A percentile compares a stretch with the other conserved stretches of the same genome.
Conservation (phyloP, 768 basidiomycete genomes). For the Lactarius hatsudake region DNA sequence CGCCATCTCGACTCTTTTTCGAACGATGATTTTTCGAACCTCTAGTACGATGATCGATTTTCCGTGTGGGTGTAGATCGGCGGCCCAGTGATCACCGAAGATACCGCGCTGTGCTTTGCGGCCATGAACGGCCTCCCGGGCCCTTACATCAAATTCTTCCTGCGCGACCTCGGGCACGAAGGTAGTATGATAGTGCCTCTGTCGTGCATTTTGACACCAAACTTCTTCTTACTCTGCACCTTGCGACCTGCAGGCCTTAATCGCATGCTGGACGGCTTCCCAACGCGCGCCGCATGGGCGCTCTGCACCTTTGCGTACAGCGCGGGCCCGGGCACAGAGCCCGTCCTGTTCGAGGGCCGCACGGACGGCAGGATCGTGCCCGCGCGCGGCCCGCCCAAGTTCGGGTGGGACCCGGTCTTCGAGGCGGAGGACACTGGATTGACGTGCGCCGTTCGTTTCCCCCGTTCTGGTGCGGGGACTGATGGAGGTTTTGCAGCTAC, state of each 20-base stretch:
- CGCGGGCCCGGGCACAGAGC: slow-evolving; percentile 74
- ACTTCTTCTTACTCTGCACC: no score
- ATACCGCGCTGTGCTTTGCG: slow-evolving; percentile 90
- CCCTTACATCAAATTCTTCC: slow-evolving; percentile 95
- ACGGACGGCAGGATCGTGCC: slow-evolving; percentile 90
- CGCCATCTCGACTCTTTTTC: neutral
- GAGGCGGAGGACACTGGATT: slow-evolving; percentile 69
- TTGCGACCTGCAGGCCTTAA: slow-evolving; percentile 59
- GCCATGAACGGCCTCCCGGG: slow-evolving; percentile 91
- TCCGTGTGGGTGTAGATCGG: slow-evolving; percentile 34
- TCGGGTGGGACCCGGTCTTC: slow-evolving; percentile 93
- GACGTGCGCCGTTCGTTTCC: slow-evolving; percentile 53
- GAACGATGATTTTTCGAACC: neutral
- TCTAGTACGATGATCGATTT: neutral
- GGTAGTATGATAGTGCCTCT: slow-evolving; percentile 53
- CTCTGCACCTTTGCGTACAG: slow-evolving; percentile 97
- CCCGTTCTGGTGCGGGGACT: neutral
- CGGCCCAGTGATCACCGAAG: slow-evolving; percentile 75
- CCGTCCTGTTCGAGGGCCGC: slow-evolving; percentile 80
- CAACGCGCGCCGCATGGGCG: slow-evolving; percentile 77
- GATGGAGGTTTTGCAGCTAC: slow-evolving; percentile 42
- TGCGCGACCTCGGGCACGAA: slow-evolving; percentile 78
- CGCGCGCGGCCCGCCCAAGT: slow-evolving; percentile 69
- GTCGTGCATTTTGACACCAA: no score
- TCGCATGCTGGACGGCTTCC: slow-evolving; percentile 73